Percentiles rank a stretch among this genome's conserved stretches.
Conservation (phyloP, 345 rosid genomes). For the Gossypium bickii region DNA sequence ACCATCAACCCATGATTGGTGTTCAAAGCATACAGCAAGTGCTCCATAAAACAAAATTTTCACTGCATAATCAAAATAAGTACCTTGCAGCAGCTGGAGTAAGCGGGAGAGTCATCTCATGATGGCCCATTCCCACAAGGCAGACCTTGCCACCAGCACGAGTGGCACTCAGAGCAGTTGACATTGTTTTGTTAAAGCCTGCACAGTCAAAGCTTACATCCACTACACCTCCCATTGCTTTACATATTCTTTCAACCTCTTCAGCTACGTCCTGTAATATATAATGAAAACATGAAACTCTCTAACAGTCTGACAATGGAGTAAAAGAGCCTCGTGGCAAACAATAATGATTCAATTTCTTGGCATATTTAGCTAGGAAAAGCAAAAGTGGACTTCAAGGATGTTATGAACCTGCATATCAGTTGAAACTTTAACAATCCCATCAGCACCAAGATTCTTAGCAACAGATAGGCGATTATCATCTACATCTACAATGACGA, state of each 20-base stretch:
- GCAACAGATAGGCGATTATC: conserved; percentile 70
- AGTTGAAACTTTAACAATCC: conserved; percentile 58
- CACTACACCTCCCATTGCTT: conserved; percentile 54
- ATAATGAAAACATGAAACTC: neutral
- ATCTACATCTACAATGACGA: conserved; percentile 74
- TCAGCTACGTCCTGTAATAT: conserved; percentile 48
- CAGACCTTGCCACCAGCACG: conserved; percentile 91
- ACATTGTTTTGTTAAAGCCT: conserved; percentile 84
- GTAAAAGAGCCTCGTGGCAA: neutral
- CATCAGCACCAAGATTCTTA: conserved; percentile 65
- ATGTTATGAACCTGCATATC: conserved; percentile 46
- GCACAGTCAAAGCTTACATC: conserved; percentile 88
- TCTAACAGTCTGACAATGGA: neutral
- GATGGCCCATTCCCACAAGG: conserved; percentile 76
- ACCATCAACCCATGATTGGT: neutral
- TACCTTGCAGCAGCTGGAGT: conserved; percentile 94
- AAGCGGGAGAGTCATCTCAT: conserved; percentile 74
- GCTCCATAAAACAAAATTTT: neutral
- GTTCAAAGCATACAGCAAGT: neutral
- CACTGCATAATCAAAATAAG: neutral
- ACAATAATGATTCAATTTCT: neutral
- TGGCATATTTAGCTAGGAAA: neutral
- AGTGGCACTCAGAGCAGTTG: conserved; percentile 70
- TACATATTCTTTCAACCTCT: conserved; percentile 58
- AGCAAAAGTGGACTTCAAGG: neutral